Percentiles rank a stretch among this genome's conserved stretches.
Conservation (phyloP, 371 early-diverging fungal species). For the Fennellomyces sp. region DNA sequence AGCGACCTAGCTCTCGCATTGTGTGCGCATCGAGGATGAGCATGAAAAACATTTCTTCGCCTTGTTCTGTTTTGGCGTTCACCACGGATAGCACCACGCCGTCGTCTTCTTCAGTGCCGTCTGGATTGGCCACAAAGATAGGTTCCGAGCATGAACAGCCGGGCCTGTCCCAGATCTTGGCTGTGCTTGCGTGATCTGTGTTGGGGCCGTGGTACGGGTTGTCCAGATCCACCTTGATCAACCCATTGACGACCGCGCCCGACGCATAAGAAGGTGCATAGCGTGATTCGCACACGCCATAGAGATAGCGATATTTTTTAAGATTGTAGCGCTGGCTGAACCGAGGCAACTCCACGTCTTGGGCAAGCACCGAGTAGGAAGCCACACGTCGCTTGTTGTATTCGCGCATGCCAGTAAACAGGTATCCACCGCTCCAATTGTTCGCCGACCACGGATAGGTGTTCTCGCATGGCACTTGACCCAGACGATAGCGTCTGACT, state of each 20-base stretch:
- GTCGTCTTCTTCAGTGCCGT: slow-evolving; percentile 63
- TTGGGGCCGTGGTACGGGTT: slow-evolving; percentile 32
- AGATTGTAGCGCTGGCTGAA: slow-evolving; percentile 56
- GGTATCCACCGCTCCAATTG: slow-evolving; percentile 11
- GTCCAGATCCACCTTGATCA: slow-evolving; percentile 61
- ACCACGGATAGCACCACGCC: slow-evolving; percentile 67
- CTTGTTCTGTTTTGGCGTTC: slow-evolving; percentile 34
- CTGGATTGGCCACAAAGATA: slow-evolving; percentile 60
- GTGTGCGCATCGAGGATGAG: slow-evolving; percentile 63
- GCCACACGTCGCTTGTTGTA: slow-evolving; percentile 47
- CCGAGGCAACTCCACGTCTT: slow-evolving; percentile 63
- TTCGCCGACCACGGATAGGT: slow-evolving; percentile 6
- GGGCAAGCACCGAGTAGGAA: slow-evolving; percentile 40
- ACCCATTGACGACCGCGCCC: slow-evolving; percentile 51
- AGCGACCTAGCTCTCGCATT: slow-evolving; percentile 60
- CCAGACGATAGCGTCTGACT: slow-evolving; percentile 47
- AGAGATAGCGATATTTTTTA: slow-evolving; percentile 55
- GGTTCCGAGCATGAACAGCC: slow-evolving; percentile 73
- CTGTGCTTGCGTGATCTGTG: slow-evolving; percentile 28
- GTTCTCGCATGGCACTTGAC: slow-evolving; percentile 31
- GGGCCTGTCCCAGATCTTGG: slow-evolving; percentile 49
- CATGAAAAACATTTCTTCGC: slow-evolving; percentile 54
- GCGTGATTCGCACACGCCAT: slow-evolving; percentile 56
- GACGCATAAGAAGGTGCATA: slow-evolving; percentile 48
- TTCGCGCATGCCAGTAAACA: slow-evolving; percentile 17